A percentile compares a stretch with the other conserved stretches of the same genome.
Conservation (phyloP, 805 yeast genomes). For the Saccharomycopsis schoenii region DNA sequence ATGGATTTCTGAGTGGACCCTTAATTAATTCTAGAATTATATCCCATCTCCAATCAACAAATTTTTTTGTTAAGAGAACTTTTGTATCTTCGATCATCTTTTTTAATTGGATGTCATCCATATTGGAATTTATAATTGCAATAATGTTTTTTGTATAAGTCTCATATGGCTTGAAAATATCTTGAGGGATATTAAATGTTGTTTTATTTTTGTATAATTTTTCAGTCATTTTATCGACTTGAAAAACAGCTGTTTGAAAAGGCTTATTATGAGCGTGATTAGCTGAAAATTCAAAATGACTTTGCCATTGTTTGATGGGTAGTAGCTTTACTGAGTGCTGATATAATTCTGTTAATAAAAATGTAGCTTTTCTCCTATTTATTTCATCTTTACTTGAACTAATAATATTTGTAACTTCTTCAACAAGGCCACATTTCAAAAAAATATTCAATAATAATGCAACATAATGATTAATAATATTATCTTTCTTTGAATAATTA, state of each 20-base stretch:
- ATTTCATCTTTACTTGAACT: constrained; percentile 34
- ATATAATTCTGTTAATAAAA: constrained; percentile 53
- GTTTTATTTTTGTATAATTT: constrained; percentile 31
- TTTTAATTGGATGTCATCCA: constrained; percentile 62
- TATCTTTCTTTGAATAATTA: constrained; percentile 10
- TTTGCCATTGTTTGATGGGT: constrained; percentile 36
- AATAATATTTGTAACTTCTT: constrained; percentile 35
- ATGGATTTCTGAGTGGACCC: constrained; percentile 72
- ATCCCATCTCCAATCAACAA: constrained; percentile 82
- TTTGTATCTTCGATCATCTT: constrained; percentile 55
- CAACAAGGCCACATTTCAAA: constrained; percentile 45
- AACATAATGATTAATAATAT: constrained; percentile 44
- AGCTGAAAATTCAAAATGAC: constrained; percentile 2
- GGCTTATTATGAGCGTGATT: background rate
- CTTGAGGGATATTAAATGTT: constrained; percentile 18
- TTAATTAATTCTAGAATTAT: constrained; percentile 58
- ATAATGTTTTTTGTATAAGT: constrained; percentile 17
- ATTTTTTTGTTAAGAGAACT: constrained; percentile 71
- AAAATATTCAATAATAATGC: constrained; percentile 50
- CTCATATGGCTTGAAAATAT: constrained; percentile 17
- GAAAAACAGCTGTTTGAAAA: constrained; percentile 33
- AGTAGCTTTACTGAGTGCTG: constrained; percentile 43
- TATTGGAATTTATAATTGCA: constrained; percentile 18
- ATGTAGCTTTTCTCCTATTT: constrained; percentile 48
- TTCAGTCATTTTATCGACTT: constrained; percentile 37